These are phyloP conservation scores for Byssochlamys sp. DNA, from an alignment of 2,329 filamentous ascomycete species.

Conservation along the genomic window DNA sequence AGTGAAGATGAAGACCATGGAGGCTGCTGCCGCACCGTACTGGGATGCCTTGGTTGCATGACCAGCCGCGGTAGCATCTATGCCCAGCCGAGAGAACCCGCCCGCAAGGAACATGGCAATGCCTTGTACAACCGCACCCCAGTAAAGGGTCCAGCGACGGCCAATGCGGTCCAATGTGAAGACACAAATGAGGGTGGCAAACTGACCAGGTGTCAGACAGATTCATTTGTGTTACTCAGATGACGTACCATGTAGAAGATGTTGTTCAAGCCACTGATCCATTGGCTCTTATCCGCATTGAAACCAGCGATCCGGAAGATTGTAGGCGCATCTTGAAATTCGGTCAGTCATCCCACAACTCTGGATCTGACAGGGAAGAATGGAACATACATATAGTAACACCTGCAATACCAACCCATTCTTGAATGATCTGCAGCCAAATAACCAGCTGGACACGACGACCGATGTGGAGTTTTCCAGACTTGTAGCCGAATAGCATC, in stretches of 20 bases:
- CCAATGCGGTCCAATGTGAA: constrained; percentile 62
- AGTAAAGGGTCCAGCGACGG: constrained; percentile 59
- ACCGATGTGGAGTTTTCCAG: constrained; percentile 56
- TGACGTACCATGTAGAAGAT: constrained; percentile 46
- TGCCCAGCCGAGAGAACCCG: constrained; percentile 49
- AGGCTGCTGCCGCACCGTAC: constrained; percentile 56
- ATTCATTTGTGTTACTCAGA: not conserved
- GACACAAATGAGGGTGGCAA: constrained; percentile 58
- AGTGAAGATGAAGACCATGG: constrained; percentile 63
- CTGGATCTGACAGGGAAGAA: not conserved
- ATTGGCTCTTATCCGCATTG: constrained; percentile 50
- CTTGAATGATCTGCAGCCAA: constrained; percentile 63
- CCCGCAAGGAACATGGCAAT: constrained; percentile 60
- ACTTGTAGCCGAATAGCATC: constrained; percentile 59
- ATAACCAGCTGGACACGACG: constrained; percentile 60
- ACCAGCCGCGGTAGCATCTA: constrained; percentile 39
- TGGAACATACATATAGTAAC: constrained; percentile 48
- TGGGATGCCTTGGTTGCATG: constrained; percentile 39
- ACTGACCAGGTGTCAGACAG: constrained; percentile 27
- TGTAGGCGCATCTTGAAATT: constrained; percentile 32
- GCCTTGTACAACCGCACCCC: constrained; percentile 55
- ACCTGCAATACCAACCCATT: constrained; percentile 61
- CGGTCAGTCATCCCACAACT: constrained; percentile 35
- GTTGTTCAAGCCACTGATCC: constrained; percentile 52
- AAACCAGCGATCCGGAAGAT: constrained; percentile 62